Percentiles rank a stretch among this genome's conserved stretches.
Conservation (phyloP, 495 filamentous ascomycete genomes). For the Cenococcum geophilum region DNA sequence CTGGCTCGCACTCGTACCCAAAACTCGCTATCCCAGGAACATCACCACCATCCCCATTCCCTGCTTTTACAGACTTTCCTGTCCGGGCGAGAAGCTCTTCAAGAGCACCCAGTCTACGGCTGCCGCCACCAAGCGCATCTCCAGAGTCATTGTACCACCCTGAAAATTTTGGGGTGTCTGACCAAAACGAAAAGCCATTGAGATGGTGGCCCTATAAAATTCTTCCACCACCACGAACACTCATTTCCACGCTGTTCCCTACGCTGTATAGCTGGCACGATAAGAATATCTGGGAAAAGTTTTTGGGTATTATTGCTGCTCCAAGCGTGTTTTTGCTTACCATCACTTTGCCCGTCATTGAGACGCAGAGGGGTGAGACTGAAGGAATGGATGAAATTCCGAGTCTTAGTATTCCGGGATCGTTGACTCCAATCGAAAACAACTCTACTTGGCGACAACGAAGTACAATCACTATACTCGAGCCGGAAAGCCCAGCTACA, state of each 20-base stretch:
- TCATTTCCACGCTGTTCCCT: slow-evolving; percentile 76
- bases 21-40: slow-evolving; percentile 26
- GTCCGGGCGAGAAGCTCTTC: slow-evolving; percentile 23
- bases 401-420: slow-evolving; percentile 27
- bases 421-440: slow-evolving; percentile 39
- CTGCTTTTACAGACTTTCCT: slow-evolving; percentile 47
- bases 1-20: slow-evolving; percentile 15
- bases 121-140: slow-evolving; percentile 48
- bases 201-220: slow-evolving; percentile 66
- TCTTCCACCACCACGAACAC: slow-evolving; percentile 62
- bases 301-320: slow-evolving; percentile 70
- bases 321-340: slow-evolving; percentile 88
- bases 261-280: slow-evolving; percentile 73
- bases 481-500: slow-evolving; percentile 11
- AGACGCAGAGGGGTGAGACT: slow-evolving; percentile 53
- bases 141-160: slow-evolving; percentile 43
- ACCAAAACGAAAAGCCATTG: slow-evolving; percentile 24
- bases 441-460: slow-evolving; percentile 18
- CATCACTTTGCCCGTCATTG: slow-evolving; percentile 87
- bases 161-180: slow-evolving; percentile 21
- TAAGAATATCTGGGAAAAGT: slow-evolving; percentile 70
- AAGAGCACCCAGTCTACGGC: slow-evolving; percentile 47
- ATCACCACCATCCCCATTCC: slow-evolving; percentile 46
- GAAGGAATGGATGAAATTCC: slow-evolving; percentile 31
- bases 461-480: slow-evolving; percentile 18